Evolutionary conservation across 2,329 filamentous ascomycete species (phyloP).

Genomic region (Leptographium procerum): DNA sequence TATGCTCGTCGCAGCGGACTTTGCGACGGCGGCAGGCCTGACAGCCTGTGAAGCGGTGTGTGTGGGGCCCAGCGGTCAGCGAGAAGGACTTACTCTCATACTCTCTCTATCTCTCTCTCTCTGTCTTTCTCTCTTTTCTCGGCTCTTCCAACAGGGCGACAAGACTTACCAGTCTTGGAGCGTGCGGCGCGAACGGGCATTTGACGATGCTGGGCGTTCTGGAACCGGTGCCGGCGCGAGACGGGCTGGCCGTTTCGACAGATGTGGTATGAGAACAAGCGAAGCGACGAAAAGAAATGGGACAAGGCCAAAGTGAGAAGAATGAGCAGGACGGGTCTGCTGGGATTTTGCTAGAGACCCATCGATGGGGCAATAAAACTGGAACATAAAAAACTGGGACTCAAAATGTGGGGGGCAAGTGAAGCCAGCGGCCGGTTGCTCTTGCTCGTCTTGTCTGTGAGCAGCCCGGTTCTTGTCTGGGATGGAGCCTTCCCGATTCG

Average conservation of each 20-base stretch:
- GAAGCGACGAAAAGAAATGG: background rate
- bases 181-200: background rate
- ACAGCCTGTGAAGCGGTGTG: conserved; percentile 4
- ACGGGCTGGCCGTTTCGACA: background rate
- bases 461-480: too few relatives aligned
- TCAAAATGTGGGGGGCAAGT: background rate
- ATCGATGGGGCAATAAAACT: too few relatives aligned
- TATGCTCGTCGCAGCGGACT: conserved; percentile 13
- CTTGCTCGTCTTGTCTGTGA: background rate
- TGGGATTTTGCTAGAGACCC: background rate
- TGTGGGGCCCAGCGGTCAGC: too few relatives aligned
- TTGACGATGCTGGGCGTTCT: background rate
- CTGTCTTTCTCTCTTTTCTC: too few relatives aligned
- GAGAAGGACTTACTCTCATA: too few relatives aligned
- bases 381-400: too few relatives aligned
- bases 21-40: conserved; percentile 16
- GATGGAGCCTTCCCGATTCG: background rate
- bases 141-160: too few relatives aligned
- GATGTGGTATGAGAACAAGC: background rate
- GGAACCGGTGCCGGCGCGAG: background rate
- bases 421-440: background rate
- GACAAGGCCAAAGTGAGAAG: background rate
- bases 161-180: conserved; percentile 2
- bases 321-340: background rate
- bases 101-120: too few relatives aligned